Conservation (phyloP, 2,329 filamentous ascomycete genomes). For the Penicillium sp. region DNA sequence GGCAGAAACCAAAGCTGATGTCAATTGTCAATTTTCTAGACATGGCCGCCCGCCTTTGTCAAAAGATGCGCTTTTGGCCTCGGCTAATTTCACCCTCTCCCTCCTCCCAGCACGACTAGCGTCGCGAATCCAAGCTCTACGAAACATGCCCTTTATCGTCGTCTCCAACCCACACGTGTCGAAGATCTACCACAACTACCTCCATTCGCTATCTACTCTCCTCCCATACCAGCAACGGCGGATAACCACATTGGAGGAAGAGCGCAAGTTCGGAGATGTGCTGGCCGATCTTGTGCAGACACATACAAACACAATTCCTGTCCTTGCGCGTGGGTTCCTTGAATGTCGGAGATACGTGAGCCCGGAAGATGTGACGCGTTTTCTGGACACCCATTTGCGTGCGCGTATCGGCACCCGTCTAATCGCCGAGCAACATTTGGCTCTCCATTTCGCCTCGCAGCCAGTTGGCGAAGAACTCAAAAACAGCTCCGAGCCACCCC, state of each 20-base stretch:
- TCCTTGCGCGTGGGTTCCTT: constrained; percentile 84
- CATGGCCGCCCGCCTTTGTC: constrained; percentile 81
- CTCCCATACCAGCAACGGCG: constrained; percentile 73
- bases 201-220: constrained; percentile 85
- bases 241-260: constrained; percentile 76
- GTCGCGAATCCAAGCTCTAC: constrained; percentile 85
- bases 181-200: constrained; percentile 92
- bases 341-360: constrained; percentile 90
- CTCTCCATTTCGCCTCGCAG: constrained; percentile 71
- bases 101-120: constrained; percentile 89
- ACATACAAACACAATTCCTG: constrained; percentile 89
- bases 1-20: not conserved
- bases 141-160: constrained; percentile 94
- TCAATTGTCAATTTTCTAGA: constrained; percentile 32
- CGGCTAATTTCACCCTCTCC: constrained; percentile 91
- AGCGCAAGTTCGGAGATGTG: constrained; percentile 85
- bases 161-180: constrained; percentile 96
- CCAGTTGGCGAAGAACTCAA: constrained; percentile 61
- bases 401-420: constrained; percentile 90
- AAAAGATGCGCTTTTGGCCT: constrained; percentile 72
- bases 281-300: constrained; percentile 94
- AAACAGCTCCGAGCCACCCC: constrained; percentile 4
- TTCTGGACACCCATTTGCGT: constrained; percentile 88
- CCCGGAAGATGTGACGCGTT: constrained; percentile 75
- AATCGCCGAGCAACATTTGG: constrained; percentile 95